phyloP scores from a whole-genome alignment of 257 asterid species.

The Jacaranda copaia region DNA sequence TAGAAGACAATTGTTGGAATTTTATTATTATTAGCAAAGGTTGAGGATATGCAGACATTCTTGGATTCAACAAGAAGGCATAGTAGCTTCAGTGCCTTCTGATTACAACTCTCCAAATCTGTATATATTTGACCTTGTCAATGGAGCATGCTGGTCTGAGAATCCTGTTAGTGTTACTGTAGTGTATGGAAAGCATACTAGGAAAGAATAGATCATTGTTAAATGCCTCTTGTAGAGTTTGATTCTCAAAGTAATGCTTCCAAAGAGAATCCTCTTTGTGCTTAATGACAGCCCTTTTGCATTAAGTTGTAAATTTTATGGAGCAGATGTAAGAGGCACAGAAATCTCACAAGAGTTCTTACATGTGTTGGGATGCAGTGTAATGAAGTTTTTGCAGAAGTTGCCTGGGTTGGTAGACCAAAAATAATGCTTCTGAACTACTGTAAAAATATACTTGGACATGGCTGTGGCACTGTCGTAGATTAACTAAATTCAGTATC shows the following conservation, averaged over 20 bases:
- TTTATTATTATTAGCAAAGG: background rate
- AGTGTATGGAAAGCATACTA: background rate
- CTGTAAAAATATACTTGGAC: too few relatives aligned
- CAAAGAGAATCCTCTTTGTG: background rate
- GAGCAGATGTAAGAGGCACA: too few relatives aligned
- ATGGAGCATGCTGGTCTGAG: background rate
- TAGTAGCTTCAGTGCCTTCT: background rate
- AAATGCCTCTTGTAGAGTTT: background rate
- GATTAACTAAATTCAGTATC: too few relatives aligned
- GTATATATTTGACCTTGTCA: background rate
- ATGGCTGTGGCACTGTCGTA: too few relatives aligned
- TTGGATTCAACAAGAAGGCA: background rate
- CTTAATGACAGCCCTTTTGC: too few relatives aligned
- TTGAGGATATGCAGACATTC: background rate
- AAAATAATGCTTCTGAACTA: background rate
- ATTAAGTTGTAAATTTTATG: background rate
- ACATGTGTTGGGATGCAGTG: background rate
- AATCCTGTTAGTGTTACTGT: background rate
- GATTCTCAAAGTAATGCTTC: background rate
- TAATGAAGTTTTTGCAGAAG: background rate
- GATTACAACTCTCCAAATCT: background rate
- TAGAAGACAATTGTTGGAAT: background rate
- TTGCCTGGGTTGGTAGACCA: background rate
- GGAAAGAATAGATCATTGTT: background rate
- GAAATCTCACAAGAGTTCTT: too few relatives aligned